Percentiles rank a stretch among this genome's conserved stretches.
These are phyloP conservation scores for Thraustotheca clavata DNA, from an alignment of 352 stramenopile genomes.

Conservation along the genomic window DNA sequence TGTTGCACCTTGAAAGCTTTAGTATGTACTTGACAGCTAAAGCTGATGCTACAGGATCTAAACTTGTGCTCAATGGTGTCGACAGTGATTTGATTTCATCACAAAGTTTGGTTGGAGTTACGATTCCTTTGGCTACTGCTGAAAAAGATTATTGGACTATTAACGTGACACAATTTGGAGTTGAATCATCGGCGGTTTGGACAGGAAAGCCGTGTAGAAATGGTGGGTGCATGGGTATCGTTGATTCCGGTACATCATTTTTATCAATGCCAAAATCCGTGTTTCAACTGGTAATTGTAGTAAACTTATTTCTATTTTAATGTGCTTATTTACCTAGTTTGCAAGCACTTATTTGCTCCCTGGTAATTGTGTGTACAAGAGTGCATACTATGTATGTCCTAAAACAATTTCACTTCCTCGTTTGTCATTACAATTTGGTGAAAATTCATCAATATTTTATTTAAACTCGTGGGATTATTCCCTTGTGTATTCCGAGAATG, in stretches of 20 bases:
- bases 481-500: slow-evolving; percentile 24
- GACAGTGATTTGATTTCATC: slow-evolving; percentile 43
- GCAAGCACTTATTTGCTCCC: slow-evolving; percentile 31
- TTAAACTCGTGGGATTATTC: slow-evolving; percentile 53
- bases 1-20: slow-evolving; percentile 56
- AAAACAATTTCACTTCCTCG: slow-evolving; percentile 36
- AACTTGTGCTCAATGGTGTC: slow-evolving; percentile 59
- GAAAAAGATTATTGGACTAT: slow-evolving; percentile 54
- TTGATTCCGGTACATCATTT: slow-evolving; percentile 58
- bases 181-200: slow-evolving; percentile 29
- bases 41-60: slow-evolving; percentile 40
- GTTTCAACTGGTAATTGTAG: slow-evolving; percentile 29
- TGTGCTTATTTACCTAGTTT: slow-evolving; percentile 11
- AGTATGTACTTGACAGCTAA: slow-evolving; percentile 50
- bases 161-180: slow-evolving; percentile 46
- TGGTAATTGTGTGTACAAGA: slow-evolving; percentile 27
- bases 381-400: slow-evolving; percentile 44
- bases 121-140: slow-evolving; percentile 34
- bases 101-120: slow-evolving; percentile 37
- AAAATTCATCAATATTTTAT: slow-evolving; percentile 40
- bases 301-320: background rate
- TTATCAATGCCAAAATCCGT: slow-evolving; percentile 41
- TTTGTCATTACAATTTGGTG: slow-evolving; percentile 43
- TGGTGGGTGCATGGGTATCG: slow-evolving; percentile 31
- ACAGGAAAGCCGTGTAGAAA: slow-evolving; percentile 30